Evolutionary conservation across 179 eudicot species (phyloP).

Genomic region (Silene coronaria): DNA sequence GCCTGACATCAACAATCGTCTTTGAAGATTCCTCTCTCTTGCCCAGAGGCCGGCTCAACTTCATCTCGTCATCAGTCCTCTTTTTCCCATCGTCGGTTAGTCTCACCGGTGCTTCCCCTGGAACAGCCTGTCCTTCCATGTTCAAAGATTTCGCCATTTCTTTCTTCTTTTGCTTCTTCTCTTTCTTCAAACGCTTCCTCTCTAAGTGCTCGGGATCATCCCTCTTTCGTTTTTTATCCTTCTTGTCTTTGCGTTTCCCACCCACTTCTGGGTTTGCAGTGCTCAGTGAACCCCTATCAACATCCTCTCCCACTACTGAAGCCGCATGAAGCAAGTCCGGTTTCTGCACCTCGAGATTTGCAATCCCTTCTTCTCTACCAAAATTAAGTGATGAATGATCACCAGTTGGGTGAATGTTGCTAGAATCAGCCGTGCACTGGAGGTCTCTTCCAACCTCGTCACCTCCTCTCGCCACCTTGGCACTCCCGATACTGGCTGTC

Average conservation of each 20-base stretch:
- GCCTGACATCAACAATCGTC: background rate
- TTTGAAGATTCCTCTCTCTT: conserved; percentile 11
- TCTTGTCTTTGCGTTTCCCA: conserved; percentile 35
- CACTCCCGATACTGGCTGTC: conserved; percentile 93
- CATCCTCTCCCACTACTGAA: conserved; percentile 27
- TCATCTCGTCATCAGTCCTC: conserved; percentile 13
- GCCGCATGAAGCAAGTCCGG: conserved; percentile 19
- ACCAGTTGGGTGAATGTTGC: conserved; percentile 36
- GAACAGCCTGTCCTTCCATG: conserved; percentile 17
- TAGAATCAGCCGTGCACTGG: conserved; percentile 93
- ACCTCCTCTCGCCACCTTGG: conserved; percentile 53
- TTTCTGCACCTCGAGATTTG: conserved; percentile 17
- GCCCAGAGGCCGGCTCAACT: conserved; percentile 15
- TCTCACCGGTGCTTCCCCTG: background rate
- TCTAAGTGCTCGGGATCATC: conserved; percentile 74
- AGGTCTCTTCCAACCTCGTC: conserved; percentile 67
- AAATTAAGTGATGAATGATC: conserved; percentile 35
- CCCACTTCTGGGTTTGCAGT: conserved; percentile 16
- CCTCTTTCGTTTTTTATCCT: conserved; percentile 55
- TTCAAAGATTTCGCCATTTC: conserved; percentile 50
- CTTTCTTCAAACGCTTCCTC: conserved; percentile 70
- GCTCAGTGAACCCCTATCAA: conserved; percentile 32
- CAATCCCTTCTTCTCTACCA: conserved; percentile 22
- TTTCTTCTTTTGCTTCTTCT: conserved; percentile 70
- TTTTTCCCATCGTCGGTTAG: background rate